Evolutionary conservation across 805 yeast genomes (phyloP), one percentile per base, ranked within the genome.

Genomic region (Ogataea siamensis): DNA sequence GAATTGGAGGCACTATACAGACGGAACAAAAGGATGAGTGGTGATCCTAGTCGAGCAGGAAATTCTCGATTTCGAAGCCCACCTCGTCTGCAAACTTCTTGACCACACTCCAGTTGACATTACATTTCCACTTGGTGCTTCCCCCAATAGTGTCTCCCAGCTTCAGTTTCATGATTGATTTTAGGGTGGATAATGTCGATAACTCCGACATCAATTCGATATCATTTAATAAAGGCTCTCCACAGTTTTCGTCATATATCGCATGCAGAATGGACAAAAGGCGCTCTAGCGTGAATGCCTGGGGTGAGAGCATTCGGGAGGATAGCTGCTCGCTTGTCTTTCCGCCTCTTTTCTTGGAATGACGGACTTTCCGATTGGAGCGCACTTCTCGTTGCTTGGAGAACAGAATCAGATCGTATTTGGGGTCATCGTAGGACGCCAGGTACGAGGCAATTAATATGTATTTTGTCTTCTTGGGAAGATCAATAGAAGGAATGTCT

Each of bases 371-470:
- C 36, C 72, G 61, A 8, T 67, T 68, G 13, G 63, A 63, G 36
- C 69, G 60, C 13, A 70, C 66, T 10, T 71, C 76, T 45, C 69
- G 75, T 29, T 83, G 65, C 43, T 71, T 77, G 21, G 96, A 82
- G 52, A 86, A 89, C 37, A 75, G 66, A 35, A 77, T 73, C 51
- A 79, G 64, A 58, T 88, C 97, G 52, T 73, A 73, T 43, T 76
- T 74, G 2, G 82, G 78, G 20, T 82, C 84, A 39, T 78, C 76
- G 54, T 75, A 84, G 0, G 96, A 87, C 1, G 95, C 94, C 32
- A 88, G 63, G 57, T 83, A 89, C 1, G 95, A 80, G 1, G 96
- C 87, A 21, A 87, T 72, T 11, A 88, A 60, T n/a, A 89, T 61
- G 53, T 74, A 86, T 53, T 85, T 83, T 2, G 91, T 73, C 34